These are phyloP conservation scores for Acarospora socialis DNA, from an alignment of 2,329 filamentous ascomycete species.

Conservation along the genomic window DNA sequence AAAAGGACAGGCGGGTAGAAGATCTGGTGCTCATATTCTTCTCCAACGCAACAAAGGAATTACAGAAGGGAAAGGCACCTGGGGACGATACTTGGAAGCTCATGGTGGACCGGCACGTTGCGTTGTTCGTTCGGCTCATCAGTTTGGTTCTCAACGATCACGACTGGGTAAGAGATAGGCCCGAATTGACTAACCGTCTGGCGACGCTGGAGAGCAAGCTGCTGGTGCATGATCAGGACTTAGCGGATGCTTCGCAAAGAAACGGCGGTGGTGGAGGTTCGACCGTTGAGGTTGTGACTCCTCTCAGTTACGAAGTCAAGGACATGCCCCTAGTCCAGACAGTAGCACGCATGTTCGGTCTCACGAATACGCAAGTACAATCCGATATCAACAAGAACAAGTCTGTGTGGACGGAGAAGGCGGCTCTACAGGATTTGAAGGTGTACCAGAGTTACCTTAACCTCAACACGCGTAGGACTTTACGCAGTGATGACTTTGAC, in stretches of 20 bases:
- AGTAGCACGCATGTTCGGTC: constrained; percentile 73
- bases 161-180: constrained; percentile 70
- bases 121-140: constrained; percentile 81
- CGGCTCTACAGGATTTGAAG: constrained; percentile 81
- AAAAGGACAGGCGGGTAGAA: constrained; percentile 86
- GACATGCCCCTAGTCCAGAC: constrained; percentile 90
- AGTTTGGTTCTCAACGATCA: constrained; percentile 66
- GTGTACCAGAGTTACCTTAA: constrained; percentile 82
- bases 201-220: constrained; percentile 82
- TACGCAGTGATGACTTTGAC: constrained; percentile 79
- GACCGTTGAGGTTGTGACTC: constrained; percentile 67
- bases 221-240: constrained; percentile 81
- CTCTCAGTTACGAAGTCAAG: constrained; percentile 81
- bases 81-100: constrained; percentile 83
- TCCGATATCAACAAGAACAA: constrained; percentile 73
- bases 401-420: constrained; percentile 76
- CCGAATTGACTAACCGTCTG: constrained; percentile 68
- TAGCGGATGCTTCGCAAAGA: constrained; percentile 47
- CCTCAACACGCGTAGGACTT: constrained; percentile 58
- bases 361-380: constrained; percentile 67
- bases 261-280: constrained; percentile 45
- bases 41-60: constrained; percentile 80
- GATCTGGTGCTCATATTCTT: constrained; percentile 93
- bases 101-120: constrained; percentile 86
- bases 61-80: constrained; percentile 59